Base-by-base conservation (phyloP, 306 rosid species). In the Alnus rubra region DNA sequence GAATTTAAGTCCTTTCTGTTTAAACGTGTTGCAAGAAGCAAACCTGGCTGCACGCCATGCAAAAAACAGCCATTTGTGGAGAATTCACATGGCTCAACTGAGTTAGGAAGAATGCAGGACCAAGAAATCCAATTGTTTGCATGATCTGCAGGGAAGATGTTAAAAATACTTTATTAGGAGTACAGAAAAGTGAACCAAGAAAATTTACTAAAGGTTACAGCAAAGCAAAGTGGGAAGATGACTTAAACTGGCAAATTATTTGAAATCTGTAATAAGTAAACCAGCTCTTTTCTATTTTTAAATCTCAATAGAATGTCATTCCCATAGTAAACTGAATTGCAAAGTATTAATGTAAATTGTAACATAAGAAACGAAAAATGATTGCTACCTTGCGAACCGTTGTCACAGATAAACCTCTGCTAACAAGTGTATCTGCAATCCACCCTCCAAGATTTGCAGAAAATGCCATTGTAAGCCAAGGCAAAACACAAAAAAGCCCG, bases 11-110 rank as follows among this genome's bases (percentile, higher is more conserved):
- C 73, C 44, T 42, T 18, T 52, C 50, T 42, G 56, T 10, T 83
- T 49, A 42, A 45, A 60, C 65, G 58, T 28, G 31, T 42, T 70
- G 76, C 48, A 73, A 80, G 75, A 81, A 55, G 68, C 84, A 75
- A 69, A 96, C 99, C 99, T 93, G 99, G 69, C 99, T 96, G 88
- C 99, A 93, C 9, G 98, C 91, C 98, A 91, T 96, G 78, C 99
- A 96, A 77, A 93, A 64, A 83, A 96, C 97, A 73, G 99, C 99
- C 94, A 93, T 88, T 18, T 67, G 83, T 33, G 99, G 99, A 88
- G 99, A 93, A 80, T 91, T 73, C 14, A 93, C 58, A 60, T 91
- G 98, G 90, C 98, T 96, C 92, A 96, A 79, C 78, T 96, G 99
- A 78, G 99, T 93, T 58, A 96, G 85, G 93, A 96, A 96, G 88